Percentiles rank a stretch among this genome's conserved stretches.
Evolutionary conservation across 2,329 filamentous ascomycete species (phyloP).

Genomic region (Colletotrichum tofieldiae): DNA sequence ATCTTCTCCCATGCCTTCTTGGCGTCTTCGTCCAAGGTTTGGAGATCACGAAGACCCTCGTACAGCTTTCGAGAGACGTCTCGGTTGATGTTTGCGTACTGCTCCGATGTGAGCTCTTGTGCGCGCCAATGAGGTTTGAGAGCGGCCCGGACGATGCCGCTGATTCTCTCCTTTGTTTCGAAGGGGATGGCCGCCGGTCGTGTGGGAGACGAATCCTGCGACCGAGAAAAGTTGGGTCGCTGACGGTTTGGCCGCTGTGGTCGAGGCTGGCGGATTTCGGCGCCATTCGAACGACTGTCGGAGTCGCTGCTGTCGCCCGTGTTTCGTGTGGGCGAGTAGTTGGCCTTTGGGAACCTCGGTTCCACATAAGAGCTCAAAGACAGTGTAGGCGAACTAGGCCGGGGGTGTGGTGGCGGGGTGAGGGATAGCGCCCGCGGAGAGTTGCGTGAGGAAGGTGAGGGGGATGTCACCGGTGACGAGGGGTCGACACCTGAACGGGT

Average conservation of each 20-base stretch:
- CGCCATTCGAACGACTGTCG: slow-evolving; percentile 53
- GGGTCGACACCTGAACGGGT: slow-evolving; percentile 49
- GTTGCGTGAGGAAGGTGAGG: slow-evolving; percentile 74
- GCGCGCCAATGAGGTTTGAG: slow-evolving; percentile 88
- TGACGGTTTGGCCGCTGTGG: slow-evolving; percentile 63
- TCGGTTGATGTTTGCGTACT: slow-evolving; percentile 94
- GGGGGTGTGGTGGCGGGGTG: slow-evolving; percentile 78
- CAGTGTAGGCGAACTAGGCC: slow-evolving; percentile 76
- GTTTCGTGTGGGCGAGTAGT: slow-evolving; percentile 75
- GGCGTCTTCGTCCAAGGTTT: slow-evolving; percentile 75
- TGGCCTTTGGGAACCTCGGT: slow-evolving; percentile 81
- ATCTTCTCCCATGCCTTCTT: slow-evolving; percentile 82
- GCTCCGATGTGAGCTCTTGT: slow-evolving; percentile 82
- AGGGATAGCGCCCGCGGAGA: slow-evolving; percentile 78
- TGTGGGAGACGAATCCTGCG: slow-evolving; percentile 78
- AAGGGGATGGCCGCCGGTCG: slow-evolving; percentile 77
- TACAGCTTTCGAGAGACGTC: slow-evolving; percentile 92
- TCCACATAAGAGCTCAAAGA: slow-evolving; percentile 81
- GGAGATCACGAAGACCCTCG: slow-evolving; percentile 72
- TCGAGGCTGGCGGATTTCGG: slow-evolving; percentile 69
- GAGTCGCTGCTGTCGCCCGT: slow-evolving; percentile 64
- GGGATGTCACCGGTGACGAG: slow-evolving; percentile 79
- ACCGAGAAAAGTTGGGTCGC: slow-evolving; percentile 59
- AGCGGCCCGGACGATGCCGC: slow-evolving; percentile 87
- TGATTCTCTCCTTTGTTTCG: slow-evolving; percentile 89